These are phyloP conservation scores for Nemania diffusa DNA, from an alignment of 2,329 filamentous ascomycete genomes.

Conservation along the genomic window DNA sequence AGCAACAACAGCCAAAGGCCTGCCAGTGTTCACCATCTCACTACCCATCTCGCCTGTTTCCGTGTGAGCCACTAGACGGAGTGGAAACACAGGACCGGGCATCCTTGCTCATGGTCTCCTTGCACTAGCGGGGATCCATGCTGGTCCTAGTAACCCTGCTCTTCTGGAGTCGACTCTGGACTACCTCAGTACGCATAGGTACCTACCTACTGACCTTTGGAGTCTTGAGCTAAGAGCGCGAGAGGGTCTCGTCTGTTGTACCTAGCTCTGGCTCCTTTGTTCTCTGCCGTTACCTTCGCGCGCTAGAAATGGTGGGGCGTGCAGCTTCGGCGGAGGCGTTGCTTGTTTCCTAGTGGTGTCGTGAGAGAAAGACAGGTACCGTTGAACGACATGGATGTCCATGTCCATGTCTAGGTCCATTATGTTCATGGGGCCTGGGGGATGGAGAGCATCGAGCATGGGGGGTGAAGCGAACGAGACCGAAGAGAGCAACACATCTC, in stretches of 20 bases:
- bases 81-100: constrained; percentile 27
- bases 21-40: constrained; percentile 27
- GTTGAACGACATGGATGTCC: constrained; percentile 32
- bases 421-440: constrained; percentile 28
- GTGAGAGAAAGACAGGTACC: constrained; percentile 30
- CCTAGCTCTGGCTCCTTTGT: constrained; percentile 16
- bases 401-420: constrained; percentile 21
- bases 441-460: constrained; percentile 34
- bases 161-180: constrained; percentile 22
- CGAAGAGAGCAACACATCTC: constrained; percentile 42
- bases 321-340: constrained; percentile 34
- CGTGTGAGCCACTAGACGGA: constrained; percentile 26
- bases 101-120: constrained; percentile 33
- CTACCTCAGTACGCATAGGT: neutral
- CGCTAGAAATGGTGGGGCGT: constrained; percentile 36
- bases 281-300: constrained; percentile 33
- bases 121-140: constrained; percentile 36
- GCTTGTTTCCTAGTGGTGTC: constrained; percentile 36
- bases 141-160: constrained; percentile 36
- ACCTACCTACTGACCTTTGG: neutral
- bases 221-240: constrained; percentile 24
- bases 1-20: neutral
- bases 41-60: constrained; percentile 31
- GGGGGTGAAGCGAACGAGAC: constrained; percentile 39
- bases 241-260: constrained; percentile 43